phyloP scores from a whole-genome alignment of 306 rosid genomes.

The Betula pendula region DNA sequence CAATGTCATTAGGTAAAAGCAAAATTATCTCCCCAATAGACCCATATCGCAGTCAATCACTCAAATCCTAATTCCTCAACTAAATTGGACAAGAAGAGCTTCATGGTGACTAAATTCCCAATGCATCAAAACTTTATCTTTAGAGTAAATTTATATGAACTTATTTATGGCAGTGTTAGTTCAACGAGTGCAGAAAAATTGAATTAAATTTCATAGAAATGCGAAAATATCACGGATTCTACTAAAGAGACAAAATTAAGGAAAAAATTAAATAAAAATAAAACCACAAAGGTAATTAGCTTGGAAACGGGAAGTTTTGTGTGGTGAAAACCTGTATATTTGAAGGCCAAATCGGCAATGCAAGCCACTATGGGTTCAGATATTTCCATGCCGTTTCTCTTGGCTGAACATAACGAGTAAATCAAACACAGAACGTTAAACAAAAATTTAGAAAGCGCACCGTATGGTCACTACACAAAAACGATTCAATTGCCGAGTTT shows the following conservation, averaged over 20 bases:
- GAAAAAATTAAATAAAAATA: background rate
- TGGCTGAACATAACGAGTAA: conserved; percentile 38
- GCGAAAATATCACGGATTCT: background rate
- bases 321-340: conserved; percentile 55
- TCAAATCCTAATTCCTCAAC: background rate
- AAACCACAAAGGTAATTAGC: background rate
- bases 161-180: background rate
- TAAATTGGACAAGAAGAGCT: background rate
- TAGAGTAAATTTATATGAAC: background rate
- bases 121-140: too few relatives aligned
- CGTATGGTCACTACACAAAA: background rate
- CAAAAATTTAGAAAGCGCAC: background rate
- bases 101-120: background rate
- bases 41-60: background rate
- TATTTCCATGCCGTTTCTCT: conserved; percentile 51
- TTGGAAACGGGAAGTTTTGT: too few relatives aligned
- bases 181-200: background rate
- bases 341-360: conserved; percentile 77
- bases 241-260: background rate
- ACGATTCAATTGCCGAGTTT: background rate
- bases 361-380: conserved; percentile 76
- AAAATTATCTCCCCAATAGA: background rate
- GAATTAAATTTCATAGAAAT: background rate
- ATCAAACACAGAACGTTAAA: background rate
- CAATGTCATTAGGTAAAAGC: background rate